Evolutionary conservation across 2,329 filamentous ascomycete genomes (phyloP).

Genomic region (Clonostachys sp.): DNA sequence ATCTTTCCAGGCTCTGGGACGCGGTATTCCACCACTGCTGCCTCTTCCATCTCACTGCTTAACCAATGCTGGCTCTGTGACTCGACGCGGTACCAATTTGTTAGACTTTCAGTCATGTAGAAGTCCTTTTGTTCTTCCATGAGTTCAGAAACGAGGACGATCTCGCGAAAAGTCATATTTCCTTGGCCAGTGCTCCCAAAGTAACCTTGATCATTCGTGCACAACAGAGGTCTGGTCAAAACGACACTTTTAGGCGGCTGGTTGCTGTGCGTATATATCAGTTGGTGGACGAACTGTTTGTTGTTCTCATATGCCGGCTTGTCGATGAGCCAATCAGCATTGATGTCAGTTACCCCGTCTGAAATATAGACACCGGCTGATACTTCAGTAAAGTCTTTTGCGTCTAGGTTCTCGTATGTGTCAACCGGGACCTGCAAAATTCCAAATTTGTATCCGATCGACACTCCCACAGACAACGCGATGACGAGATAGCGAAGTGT

Average conservation of each 20-base stretch:
- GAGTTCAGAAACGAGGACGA: neutral
- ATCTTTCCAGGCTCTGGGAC: neutral
- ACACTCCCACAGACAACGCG: neutral
- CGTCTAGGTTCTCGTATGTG: neutral
- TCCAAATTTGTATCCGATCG: neutral
- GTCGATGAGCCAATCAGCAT: no score
- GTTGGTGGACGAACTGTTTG: neutral
- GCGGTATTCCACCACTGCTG: neutral
- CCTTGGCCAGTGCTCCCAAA: neutral
- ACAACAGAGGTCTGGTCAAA: no score
- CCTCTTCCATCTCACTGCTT: neutral
- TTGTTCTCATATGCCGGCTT: neutral
- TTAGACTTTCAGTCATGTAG: neutral
- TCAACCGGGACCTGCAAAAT: neutral
- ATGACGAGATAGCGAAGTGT: neutral
- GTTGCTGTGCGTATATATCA: no score
- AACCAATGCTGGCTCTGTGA: neutral
- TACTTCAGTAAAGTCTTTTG: neutral
- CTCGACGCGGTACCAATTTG: neutral
- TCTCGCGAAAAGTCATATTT: neutral
- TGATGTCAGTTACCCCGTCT: no score
- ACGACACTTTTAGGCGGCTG: no score
- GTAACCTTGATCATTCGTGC: neutral
- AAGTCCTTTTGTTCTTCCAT: neutral
- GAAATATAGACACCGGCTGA: no score